A percentile compares a stretch with the other conserved stretches of the same genome.
phyloP scores from a whole-genome alignment of 257 asterid species.

The Primulina eburnea region DNA sequence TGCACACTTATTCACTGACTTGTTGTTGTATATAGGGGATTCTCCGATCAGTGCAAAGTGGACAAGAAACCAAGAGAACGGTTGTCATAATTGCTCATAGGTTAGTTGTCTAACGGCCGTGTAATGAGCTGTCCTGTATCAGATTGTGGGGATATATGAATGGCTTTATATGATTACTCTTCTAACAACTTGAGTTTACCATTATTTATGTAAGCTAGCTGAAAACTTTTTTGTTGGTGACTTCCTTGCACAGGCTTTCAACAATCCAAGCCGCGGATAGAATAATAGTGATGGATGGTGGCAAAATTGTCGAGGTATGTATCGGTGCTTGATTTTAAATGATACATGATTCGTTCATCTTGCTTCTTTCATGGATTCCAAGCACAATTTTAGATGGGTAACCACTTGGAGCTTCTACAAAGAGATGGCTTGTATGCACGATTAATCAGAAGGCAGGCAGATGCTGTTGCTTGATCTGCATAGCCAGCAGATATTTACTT shows the following conservation, averaged over 20 bases:
- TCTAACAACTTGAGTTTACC: background rate
- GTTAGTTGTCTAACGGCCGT: constrained; percentile 29
- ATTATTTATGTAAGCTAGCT: background rate
- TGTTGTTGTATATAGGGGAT: constrained; percentile 50
- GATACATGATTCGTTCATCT: background rate
- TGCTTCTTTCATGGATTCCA: background rate
- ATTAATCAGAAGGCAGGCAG: constrained; percentile 71
- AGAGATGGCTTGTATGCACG: constrained; percentile 82
- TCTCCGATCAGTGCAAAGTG: constrained; percentile 60
- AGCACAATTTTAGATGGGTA: constrained; percentile 57
- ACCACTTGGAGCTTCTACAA: constrained; percentile 61
- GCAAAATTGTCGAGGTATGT: constrained; percentile 79
- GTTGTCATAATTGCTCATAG: constrained; percentile 86
- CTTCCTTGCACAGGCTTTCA: constrained; percentile 62
- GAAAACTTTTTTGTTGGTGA: constrained; percentile 19
- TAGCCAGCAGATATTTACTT: background rate
- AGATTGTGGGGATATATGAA: no score
- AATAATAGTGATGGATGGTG: constrained; percentile 81
- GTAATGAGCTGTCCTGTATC: background rate
- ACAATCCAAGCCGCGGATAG: constrained; percentile 85
- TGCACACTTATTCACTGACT: constrained; percentile 20
- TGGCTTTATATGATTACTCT: background rate
- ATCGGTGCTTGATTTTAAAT: background rate
- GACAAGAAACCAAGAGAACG: constrained; percentile 58
- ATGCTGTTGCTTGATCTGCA: constrained; percentile 58